Evolutionary conservation across 225 moss, liverwort and hornwort species (phyloP), one percentile per base, ranked within the genome.

Genomic region (Pseudoscleropodium purum): DNA sequence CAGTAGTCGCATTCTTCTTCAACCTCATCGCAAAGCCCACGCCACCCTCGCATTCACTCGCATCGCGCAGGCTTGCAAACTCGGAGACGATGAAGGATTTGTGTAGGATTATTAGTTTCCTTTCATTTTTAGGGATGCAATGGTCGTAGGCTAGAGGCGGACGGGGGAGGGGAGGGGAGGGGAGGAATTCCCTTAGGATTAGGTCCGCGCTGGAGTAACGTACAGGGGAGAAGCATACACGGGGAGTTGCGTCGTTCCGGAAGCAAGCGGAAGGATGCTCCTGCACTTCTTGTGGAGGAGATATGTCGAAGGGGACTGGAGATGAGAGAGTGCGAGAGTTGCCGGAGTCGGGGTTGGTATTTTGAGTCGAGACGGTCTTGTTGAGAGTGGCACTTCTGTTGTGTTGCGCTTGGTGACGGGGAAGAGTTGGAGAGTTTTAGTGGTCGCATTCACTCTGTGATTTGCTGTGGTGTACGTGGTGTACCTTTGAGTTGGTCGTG

Each of bases 151-250:
- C 57, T 86, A 90, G 92, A 84, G 79, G 87, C 33, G 11, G 33
- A 39, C 30, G n/a, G 66, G 82, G 37, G 36, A 21, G 20, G 51
- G 47, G 80, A 21, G 33, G 51, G 47, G 80, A 67, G 81, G 78
- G 90, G 80, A 67, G 81, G 78, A 89, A 91, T 90, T 89, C 87
- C 69, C 77, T 86, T 81, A 90, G 84, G 92, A 91, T 91, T 88
- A 90, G 90, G 93, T 93, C 66, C 90, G 69, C 61, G 64, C 81
- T 90, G 87, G 90, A 62, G 93, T 93, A 75, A 83, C 89, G 91
- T 90, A 83, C 90, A 92, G 87, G 86, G 83, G 36, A 75, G 68
- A 45, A 75, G 52, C 83, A 79, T 39, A 65, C 56, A 79, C 63
- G 51, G 67, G 92, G 90, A 78, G 92, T 89, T 84, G 90, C 88